Conservation (phyloP, 768 basidiomycete species). For the Podaxis rugospora region DNA sequence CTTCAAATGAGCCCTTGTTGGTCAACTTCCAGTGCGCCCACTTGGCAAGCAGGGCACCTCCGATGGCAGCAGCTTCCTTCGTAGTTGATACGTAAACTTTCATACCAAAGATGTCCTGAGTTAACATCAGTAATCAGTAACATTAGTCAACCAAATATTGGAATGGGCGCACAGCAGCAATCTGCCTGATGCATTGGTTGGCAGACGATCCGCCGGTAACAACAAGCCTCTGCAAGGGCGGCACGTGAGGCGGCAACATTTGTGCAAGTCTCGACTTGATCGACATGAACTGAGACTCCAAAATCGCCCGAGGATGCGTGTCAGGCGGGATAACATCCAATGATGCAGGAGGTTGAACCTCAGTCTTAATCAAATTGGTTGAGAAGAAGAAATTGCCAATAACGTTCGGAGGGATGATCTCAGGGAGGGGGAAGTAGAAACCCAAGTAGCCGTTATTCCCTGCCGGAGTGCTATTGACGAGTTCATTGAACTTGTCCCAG, state of each 20-base stretch:
- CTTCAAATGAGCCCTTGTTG: slow-evolving; percentile 54
- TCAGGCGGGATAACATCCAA: slow-evolving; percentile 36
- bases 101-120: slow-evolving; percentile 68
- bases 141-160: background rate
- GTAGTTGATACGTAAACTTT: slow-evolving; percentile 64
- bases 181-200: slow-evolving; percentile 67
- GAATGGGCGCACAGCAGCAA: slow-evolving; percentile 49
- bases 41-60: slow-evolving; percentile 68
- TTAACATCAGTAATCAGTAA: background rate
- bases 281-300: slow-evolving; percentile 83
- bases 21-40: slow-evolving; percentile 63
- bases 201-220: slow-evolving; percentile 77
- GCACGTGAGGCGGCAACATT: slow-evolving; percentile 57
- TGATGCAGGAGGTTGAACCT: slow-evolving; percentile 20
- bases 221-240: slow-evolving; percentile 59
- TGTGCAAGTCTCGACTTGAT: slow-evolving; percentile 68
- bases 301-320: slow-evolving; percentile 68
- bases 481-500: slow-evolving; percentile 69
- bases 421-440: slow-evolving; percentile 79
- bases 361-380: slow-evolving; percentile 22
- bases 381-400: slow-evolving; percentile 67
- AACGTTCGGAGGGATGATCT: slow-evolving; percentile 83
- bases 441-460: slow-evolving; percentile 62
- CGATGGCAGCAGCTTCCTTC: slow-evolving; percentile 68
- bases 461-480: slow-evolving; percentile 47